Evolutionary conservation across 2,329 filamentous ascomycete genomes (phyloP).

Genomic region (Bretziella fagacearum): DNA sequence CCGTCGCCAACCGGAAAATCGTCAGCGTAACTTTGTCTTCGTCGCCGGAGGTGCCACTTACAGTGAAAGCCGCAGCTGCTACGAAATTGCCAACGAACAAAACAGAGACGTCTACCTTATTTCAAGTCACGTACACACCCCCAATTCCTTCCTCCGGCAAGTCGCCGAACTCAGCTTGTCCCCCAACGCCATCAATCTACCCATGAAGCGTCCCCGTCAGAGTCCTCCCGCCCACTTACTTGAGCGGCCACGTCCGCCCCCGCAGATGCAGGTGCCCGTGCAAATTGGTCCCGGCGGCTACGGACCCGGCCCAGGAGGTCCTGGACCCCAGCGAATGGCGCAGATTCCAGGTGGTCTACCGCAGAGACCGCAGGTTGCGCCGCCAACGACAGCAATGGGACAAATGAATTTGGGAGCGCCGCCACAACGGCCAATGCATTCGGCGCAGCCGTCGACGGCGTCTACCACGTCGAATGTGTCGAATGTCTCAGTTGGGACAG

Average conservation of each 20-base stretch:
- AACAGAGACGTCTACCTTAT: slow-evolving; percentile 73
- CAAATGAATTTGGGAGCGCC: slow-evolving; percentile 12
- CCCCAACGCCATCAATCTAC: slow-evolving; percentile 60
- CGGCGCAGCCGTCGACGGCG: slow-evolving; percentile 11
- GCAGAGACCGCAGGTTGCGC: slow-evolving; percentile 2
- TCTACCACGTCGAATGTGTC: slow-evolving; percentile 12
- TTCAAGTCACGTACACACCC: slow-evolving; percentile 85
- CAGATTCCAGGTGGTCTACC: slow-evolving; percentile 3
- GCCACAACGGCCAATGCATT: slow-evolving; percentile 9
- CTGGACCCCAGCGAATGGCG: neutral
- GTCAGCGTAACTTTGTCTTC: slow-evolving; percentile 82
- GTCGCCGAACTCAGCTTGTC: slow-evolving; percentile 62
- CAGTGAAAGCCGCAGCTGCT: slow-evolving; percentile 75
- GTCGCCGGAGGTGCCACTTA: slow-evolving; percentile 93
- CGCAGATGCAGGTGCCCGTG: slow-evolving; percentile 8
- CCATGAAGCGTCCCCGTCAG: slow-evolving; percentile 62
- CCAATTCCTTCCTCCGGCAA: slow-evolving; percentile 66
- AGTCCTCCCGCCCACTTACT: slow-evolving; percentile 75
- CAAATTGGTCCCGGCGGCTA: slow-evolving; percentile 2
- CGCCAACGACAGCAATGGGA: slow-evolving; percentile 11
- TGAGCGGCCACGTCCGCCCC: slow-evolving; percentile 32
- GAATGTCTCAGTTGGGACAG: neutral
- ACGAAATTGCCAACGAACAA: slow-evolving; percentile 58
- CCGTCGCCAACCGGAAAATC: slow-evolving; percentile 55
- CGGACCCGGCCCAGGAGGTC: neutral